A percentile compares a stretch with the other conserved stretches of the same genome.
phyloP scores from a whole-genome alignment of 139 green algal species.

The Coccomyxa sp. region DNA sequence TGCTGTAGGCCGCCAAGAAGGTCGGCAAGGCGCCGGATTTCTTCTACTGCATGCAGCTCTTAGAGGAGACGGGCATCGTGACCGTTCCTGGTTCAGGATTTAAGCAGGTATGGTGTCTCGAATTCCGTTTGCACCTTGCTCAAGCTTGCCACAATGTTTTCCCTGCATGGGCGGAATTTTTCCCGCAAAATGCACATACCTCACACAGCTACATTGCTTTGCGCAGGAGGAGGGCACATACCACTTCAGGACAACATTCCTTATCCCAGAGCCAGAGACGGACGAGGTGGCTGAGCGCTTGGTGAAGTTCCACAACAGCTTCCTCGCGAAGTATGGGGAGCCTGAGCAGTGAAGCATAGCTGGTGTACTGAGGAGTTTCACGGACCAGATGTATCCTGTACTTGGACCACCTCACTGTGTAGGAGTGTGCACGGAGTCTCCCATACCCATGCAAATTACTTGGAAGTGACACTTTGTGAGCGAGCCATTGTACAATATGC shows the following conservation, averaged over 20 bases:
- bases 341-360: background rate
- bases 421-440: too few relatives aligned
- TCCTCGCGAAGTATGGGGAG: conserved; percentile 60
- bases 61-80: conserved; percentile 87
- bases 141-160: background rate
- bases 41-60: conserved; percentile 88
- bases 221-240: conserved; percentile 43
- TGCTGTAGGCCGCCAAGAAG: conserved; percentile 41
- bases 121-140: background rate
- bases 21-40: conserved; percentile 85
- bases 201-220: background rate
- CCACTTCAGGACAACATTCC: conserved; percentile 80
- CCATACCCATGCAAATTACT: too few relatives aligned
- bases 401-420: too few relatives aligned
- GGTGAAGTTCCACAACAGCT: conserved; percentile 71
- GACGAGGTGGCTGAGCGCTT: conserved; percentile 55
- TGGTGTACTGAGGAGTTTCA: too few relatives aligned
- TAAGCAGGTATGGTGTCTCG: conserved; percentile 39
- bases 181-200: background rate
- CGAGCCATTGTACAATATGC: too few relatives aligned
- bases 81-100: conserved; percentile 91
- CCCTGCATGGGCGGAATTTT: background rate
- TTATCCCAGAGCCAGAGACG: conserved; percentile 77
- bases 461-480: too few relatives aligned
- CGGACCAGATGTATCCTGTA: too few relatives aligned